Percentiles rank a stretch among this genome's conserved stretches.
Conservation (phyloP, 2,329 filamentous ascomycete species). For the Fusarium sp. region DNA sequence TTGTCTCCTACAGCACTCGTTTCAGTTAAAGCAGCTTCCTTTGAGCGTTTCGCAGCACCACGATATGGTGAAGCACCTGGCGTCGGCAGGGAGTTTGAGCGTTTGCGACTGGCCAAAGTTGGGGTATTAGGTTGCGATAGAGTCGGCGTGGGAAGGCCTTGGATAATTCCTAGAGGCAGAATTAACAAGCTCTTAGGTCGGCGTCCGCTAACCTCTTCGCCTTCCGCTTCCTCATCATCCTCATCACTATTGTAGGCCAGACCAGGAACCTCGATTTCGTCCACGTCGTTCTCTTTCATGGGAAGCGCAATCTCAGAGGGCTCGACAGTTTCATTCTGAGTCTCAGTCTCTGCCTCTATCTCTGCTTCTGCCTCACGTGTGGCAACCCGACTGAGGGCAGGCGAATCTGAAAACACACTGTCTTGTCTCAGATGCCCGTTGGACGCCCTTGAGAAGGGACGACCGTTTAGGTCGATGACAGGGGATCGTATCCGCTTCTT, state of each 20-base stretch:
- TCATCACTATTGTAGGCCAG: slow-evolving; percentile 73
- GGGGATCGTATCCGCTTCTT: slow-evolving; percentile 82
- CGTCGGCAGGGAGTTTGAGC: slow-evolving; percentile 48
- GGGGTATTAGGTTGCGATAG: slow-evolving; percentile 54
- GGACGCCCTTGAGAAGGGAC: slow-evolving; percentile 64
- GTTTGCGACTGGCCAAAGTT: slow-evolving; percentile 52
- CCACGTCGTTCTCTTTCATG: slow-evolving; percentile 73
- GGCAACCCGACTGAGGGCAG: slow-evolving; percentile 46
- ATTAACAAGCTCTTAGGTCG: slow-evolving; percentile 62
- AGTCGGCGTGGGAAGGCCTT: slow-evolving; percentile 51
- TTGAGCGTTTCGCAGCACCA: slow-evolving; percentile 20
- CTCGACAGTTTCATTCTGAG: slow-evolving; percentile 48
- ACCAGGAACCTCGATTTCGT: slow-evolving; percentile 84
- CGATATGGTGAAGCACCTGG: slow-evolving; percentile 44
- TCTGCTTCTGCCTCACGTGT: slow-evolving; percentile 49
- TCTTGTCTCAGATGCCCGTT: slow-evolving; percentile 49
- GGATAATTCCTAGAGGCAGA: slow-evolving; percentile 37
- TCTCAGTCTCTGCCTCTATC: slow-evolving; percentile 39
- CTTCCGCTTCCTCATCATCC: slow-evolving; percentile 53
- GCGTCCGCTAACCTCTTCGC: slow-evolving; percentile 46
- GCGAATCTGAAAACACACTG: slow-evolving; percentile 55
- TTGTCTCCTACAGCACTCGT: slow-evolving; percentile 12
- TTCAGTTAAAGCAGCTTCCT: slow-evolving; percentile 18
- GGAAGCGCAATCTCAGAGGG: slow-evolving; percentile 73
- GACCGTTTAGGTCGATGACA: slow-evolving; percentile 59